A percentile compares a stretch with the other conserved stretches of the same genome.
Evolutionary conservation across 83 land plant species (phyloP).

Genomic region (Picea abies): DNA sequence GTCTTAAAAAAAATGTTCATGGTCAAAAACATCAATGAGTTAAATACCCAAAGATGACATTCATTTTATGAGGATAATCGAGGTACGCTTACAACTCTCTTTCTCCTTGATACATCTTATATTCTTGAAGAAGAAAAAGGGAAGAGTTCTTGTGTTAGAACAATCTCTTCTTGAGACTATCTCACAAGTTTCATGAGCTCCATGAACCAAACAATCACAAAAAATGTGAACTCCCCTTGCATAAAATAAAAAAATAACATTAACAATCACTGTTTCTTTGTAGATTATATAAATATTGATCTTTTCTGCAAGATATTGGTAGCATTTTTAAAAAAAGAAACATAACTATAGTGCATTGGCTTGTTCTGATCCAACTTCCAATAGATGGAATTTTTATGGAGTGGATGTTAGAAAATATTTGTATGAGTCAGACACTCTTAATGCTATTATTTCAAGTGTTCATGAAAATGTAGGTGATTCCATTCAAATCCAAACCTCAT

Average conservation of each 20-base stretch:
- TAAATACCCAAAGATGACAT: too few species aligned
- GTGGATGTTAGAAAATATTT: constrained; percentile 21
- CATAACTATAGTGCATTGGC: neutral
- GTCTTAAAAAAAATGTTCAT: too few species aligned
- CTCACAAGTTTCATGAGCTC: neutral
- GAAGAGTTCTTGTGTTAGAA: neutral
- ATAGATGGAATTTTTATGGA: neutral
- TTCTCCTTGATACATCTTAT: neutral
- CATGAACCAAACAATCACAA: neutral
- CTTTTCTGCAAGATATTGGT: neutral
- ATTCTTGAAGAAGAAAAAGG: neutral
- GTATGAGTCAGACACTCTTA: constrained; percentile 29
- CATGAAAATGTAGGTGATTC: constrained; percentile 35
- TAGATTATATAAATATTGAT: neutral
- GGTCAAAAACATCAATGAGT: too few species aligned
- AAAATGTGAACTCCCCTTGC: neutral
- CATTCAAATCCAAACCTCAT: constrained; percentile 15
- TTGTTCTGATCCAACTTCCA: constrained; percentile 1
- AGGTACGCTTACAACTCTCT: too few species aligned
- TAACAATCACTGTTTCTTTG: neutral
- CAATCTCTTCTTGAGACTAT: neutral
- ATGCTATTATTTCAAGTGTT: constrained; percentile 52
- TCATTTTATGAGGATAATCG: too few species aligned
- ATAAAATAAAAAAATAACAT: neutral
- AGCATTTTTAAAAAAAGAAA: neutral